Evolutionary conservation across 1,284 basidiomycete species (phyloP).

Genomic region (Agroathelia rolfsii): DNA sequence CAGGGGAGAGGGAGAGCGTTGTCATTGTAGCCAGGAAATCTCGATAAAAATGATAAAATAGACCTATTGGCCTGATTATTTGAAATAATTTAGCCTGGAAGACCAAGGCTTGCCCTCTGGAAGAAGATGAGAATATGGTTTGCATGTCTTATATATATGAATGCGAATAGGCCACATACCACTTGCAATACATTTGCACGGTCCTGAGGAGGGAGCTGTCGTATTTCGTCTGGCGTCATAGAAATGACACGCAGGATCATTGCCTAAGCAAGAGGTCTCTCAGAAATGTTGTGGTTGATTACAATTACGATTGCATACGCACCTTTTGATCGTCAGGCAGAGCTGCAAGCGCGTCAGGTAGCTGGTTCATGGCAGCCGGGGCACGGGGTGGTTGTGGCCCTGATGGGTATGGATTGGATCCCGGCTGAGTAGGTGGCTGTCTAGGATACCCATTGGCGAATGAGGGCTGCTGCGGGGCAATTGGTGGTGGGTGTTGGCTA

Average conservation of each 20-base stretch:
- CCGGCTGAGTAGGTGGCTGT: no score
- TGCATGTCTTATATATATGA: constrained; percentile 1
- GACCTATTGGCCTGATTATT: constrained; percentile 1
- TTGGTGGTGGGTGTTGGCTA: no score
- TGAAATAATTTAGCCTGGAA: constrained; percentile 6
- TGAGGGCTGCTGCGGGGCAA: no score
- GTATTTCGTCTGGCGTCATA: constrained; percentile 65
- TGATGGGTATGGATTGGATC: constrained; percentile 6
- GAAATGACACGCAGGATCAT: constrained; percentile 57
- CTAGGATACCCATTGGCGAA: no score
- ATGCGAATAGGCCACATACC: constrained; percentile 27
- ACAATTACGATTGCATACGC: constrained; percentile 10
- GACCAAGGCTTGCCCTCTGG: constrained; percentile 11
- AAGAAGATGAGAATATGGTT: constrained; percentile 1
- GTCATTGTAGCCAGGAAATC: constrained; percentile 5
- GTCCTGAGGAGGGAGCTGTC: constrained; percentile 47
- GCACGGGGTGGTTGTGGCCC: constrained; percentile 11
- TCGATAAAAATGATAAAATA: constrained; percentile 3
- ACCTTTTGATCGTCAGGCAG: constrained; percentile 67
- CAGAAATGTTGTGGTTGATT: not conserved
- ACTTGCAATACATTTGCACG: constrained; percentile 58
- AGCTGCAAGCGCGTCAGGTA: constrained; percentile 43
- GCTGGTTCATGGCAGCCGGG: constrained; percentile 12
- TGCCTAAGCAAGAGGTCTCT: constrained; percentile 29
- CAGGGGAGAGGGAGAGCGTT: no score